Evolutionary conservation across 768 basidiomycete species (phyloP).

Genomic region (Psilocybe azurescens): DNA sequence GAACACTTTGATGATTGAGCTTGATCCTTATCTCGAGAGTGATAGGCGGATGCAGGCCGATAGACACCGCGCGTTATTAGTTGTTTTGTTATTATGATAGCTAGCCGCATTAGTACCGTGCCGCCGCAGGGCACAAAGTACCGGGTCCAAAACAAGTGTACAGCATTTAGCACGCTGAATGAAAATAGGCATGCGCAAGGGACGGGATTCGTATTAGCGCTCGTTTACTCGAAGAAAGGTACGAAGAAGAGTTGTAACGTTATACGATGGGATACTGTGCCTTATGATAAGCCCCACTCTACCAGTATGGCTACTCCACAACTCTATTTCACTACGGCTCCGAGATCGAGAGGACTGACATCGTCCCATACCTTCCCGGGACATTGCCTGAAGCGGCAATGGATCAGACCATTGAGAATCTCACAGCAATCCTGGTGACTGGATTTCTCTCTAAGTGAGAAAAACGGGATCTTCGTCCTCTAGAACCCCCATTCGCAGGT

Average conservation of each 20-base stretch:
- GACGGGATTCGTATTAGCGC: background rate
- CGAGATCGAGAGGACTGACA: background rate
- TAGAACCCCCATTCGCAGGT: background rate
- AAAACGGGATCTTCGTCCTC: background rate
- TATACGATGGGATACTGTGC: background rate
- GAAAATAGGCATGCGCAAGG: background rate
- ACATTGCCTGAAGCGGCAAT: background rate
- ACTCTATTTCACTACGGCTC: background rate
- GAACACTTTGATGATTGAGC: background rate
- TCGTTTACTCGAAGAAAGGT: background rate
- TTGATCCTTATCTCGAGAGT: background rate
- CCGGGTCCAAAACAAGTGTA: no score
- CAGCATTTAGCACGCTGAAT: background rate
- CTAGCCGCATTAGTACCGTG: background rate
- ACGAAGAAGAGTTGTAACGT: background rate
- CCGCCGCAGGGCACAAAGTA: background rate
- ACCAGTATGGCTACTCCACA: background rate
- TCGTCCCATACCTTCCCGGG: background rate
- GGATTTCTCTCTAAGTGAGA: background rate
- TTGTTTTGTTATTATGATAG: background rate
- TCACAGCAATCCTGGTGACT: background rate
- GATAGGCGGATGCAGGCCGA: background rate
- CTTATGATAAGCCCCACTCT: background rate
- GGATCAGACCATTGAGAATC: background rate
- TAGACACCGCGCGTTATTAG: background rate